Evolutionary conservation across 306 rosid species (phyloP).

Genomic region (Cicer bijugum): DNA sequence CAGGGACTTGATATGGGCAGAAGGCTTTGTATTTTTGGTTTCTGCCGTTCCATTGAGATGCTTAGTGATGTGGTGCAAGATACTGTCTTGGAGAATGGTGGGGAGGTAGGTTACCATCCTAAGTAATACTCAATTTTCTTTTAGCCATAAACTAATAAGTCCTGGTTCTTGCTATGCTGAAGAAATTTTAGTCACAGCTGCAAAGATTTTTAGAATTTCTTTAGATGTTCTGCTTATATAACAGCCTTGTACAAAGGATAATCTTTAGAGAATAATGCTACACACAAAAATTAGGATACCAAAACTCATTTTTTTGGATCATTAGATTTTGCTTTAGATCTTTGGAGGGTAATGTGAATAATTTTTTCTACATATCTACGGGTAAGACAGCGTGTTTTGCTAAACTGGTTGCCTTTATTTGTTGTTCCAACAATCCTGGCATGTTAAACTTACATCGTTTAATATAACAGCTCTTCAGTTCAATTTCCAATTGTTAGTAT

Average conservation of each 20-base stretch:
- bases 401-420: neutral
- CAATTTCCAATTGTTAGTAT: constrained; percentile 8
- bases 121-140: constrained; percentile 17
- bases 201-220: constrained; percentile 26
- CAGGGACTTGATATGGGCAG: constrained; percentile 96
- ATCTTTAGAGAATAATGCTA: constrained; percentile 17
- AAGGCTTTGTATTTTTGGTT: constrained; percentile 88
- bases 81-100: constrained; percentile 92
- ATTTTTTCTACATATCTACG: neutral
- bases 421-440: neutral
- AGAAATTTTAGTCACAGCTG: constrained; percentile 10
- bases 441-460: neutral
- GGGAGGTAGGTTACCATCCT: constrained; percentile 69
- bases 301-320: neutral
- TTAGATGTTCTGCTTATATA: constrained; percentile 22
- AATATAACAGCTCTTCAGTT: constrained; percentile 23
- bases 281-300: neutral
- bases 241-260: constrained; percentile 12
- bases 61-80: constrained; percentile 95
- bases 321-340: neutral
- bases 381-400: neutral
- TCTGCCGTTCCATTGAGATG: constrained; percentile 97
- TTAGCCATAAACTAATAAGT: neutral
- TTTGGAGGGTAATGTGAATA: neutral
- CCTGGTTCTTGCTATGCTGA: constrained; percentile 31